phyloP scores from a whole-genome alignment of 805 yeast genomes.

The Candida railenensis region DNA sequence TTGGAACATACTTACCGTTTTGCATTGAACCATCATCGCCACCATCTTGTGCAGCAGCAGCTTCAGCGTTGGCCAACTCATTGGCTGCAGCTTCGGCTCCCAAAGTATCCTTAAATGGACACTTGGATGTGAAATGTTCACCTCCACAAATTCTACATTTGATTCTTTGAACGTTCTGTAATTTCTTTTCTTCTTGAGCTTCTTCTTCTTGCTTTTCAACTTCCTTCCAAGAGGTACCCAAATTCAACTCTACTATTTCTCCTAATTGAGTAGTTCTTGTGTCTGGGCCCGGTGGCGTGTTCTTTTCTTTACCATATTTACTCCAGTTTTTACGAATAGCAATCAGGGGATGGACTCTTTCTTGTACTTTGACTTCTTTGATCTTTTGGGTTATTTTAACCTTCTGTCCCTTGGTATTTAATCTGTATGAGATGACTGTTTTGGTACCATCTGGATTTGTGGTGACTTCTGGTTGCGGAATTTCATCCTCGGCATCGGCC shows the following conservation, averaged over 20 bases:
- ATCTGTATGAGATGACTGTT: slow-evolving; percentile 75
- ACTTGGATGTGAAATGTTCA: slow-evolving; percentile 87
- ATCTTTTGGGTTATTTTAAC: slow-evolving; percentile 86
- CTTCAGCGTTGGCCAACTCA: slow-evolving; percentile 38
- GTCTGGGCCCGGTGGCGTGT: slow-evolving; percentile 81
- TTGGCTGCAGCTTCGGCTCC: slow-evolving; percentile 49
- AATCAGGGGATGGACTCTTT: slow-evolving; percentile 77
- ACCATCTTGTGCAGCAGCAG: slow-evolving; percentile 24
- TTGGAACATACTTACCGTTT: slow-evolving; percentile 41
- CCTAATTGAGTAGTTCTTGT: slow-evolving; percentile 84
- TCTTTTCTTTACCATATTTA: slow-evolving; percentile 80
- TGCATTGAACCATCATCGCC: slow-evolving; percentile 22
- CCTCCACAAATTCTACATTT: slow-evolving; percentile 93
- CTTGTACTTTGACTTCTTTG: slow-evolving; percentile 72
- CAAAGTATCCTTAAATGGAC: slow-evolving; percentile 93
- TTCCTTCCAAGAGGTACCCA: slow-evolving; percentile 77
- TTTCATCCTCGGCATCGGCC: slow-evolving; percentile 75
- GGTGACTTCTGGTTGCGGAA: slow-evolving; percentile 71
- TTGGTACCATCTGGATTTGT: slow-evolving; percentile 86
- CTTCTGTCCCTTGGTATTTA: slow-evolving; percentile 77
- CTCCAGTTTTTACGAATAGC: slow-evolving; percentile 89
- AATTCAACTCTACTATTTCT: slow-evolving; percentile 73
- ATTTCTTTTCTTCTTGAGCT: slow-evolving; percentile 44
- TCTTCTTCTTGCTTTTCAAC: slow-evolving; percentile 71
- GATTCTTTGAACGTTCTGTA: slow-evolving; percentile 43